A percentile compares a stretch with the other conserved stretches of the same genome.
Evolutionary conservation across 2,329 filamentous ascomycete genomes (phyloP).

Genomic region (Sporothrix phasma): DNA sequence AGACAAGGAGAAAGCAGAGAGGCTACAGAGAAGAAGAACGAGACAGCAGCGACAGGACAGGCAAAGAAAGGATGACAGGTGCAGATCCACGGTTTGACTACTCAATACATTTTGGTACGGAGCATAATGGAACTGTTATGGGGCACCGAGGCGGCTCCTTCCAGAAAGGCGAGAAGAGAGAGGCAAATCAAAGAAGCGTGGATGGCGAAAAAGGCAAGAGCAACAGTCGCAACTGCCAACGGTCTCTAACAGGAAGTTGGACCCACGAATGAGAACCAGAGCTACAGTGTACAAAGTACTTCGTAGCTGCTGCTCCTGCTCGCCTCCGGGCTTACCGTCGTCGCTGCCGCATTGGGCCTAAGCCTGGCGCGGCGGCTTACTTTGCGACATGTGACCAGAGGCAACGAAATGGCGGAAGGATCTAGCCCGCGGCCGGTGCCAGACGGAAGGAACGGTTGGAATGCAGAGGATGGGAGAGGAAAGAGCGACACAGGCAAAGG

Average conservation of each 20-base stretch:
- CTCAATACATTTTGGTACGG: too few relatives aligned
- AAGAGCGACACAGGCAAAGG: too few relatives aligned
- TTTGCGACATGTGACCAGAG: not conserved
- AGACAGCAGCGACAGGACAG: too few relatives aligned
- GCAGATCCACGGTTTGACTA: not conserved
- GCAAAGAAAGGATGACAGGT: not conserved
- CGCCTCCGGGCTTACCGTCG: not conserved
- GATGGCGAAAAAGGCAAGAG: not conserved
- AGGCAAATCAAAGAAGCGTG: not conserved
- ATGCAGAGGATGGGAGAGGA: too few relatives aligned
- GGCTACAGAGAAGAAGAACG: not conserved
- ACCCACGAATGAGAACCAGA: too few relatives aligned
- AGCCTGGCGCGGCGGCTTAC: slow-evolving; percentile 10
- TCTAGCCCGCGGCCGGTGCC: not conserved
- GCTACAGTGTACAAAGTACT: too few relatives aligned
- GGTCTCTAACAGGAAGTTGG: too few relatives aligned
- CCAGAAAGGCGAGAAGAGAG: not conserved
- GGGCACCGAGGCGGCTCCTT: not conserved
- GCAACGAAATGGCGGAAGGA: not conserved
- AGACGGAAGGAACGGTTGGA: not conserved
- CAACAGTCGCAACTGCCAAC: too few relatives aligned
- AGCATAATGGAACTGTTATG: too few relatives aligned
- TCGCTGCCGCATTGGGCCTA: slow-evolving; percentile 6
- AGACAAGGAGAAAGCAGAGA: not conserved
- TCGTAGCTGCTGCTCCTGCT: too few relatives aligned